Evolutionary conservation across 352 stramenopile genomes (phyloP), one percentile per base, ranked within the genome.

Genomic region (Halophytophthora polymorphica): DNA sequence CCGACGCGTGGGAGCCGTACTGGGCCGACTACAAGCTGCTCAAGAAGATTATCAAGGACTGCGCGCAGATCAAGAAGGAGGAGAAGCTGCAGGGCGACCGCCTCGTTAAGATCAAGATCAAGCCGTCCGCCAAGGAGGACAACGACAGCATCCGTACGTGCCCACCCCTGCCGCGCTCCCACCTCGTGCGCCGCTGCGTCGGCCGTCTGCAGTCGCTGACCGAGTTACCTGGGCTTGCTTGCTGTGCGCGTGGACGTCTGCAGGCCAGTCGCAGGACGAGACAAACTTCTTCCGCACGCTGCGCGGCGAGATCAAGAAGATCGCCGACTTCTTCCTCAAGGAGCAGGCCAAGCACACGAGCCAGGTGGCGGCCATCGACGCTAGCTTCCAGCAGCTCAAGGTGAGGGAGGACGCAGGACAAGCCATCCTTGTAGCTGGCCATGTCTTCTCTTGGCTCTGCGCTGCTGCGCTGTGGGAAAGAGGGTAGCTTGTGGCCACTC

Each of bases 41-140:
- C 43, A 95, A 95, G 73, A 76, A 81, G 55, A 93, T 93, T 60
- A 93, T 95, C 64, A 95, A 95, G 56, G 85, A 93, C 68, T 95
- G 84, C 59, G 84, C 82, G 39, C 80, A 93, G 68, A 84, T 95
- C 50, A 76, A 83, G 38, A 92, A 88, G 37, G 81, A 95, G 52
- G 83, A 93, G 53, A 92, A 93, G 56, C 70, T 93, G 42, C 73
- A 88, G 44, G 78, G 77, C 50, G 72, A 84, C 40, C 86, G 74
- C 40, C 71, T 90, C 23, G 45, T 83, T 48, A 86, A 87, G 54
- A 86, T 72, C 53, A 89, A 88, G 65, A 85, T 90, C 58, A 88
- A 90, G 43, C 80, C 78, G 12, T 72, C 64, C 21, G 76, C 79
- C 35, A 90, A 92, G 47, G 72, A 80, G 52, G 81, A 93, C 66